Evolutionary conservation across 2,329 filamentous ascomycete genomes (phyloP), one percentile per base, ranked within the genome.

Genomic region (Sporothrix brasiliensis): DNA sequence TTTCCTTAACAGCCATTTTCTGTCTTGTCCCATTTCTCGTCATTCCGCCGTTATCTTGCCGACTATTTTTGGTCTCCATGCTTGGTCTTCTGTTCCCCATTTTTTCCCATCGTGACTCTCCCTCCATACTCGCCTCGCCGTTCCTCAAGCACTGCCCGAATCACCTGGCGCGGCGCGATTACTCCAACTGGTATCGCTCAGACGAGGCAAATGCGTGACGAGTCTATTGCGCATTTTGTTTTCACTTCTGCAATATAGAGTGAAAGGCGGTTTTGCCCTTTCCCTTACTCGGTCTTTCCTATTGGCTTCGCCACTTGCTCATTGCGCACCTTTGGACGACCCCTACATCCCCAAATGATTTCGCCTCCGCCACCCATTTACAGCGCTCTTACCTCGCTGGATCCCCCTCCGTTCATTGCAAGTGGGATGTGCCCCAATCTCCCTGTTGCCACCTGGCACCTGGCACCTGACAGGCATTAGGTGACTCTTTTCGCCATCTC

Each of bases 401-500:
- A 9, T 47, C 41, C 6, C 30, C 14, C 52, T 58, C 65, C 66
- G 39, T 39, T 68, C 50, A 27, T 39, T 30, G 47, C 49, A 39
- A 19, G 16, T 41, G 44, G 21, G n/a, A 21, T 21, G 13, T 19
- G 27, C 50, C 19, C 39, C 54, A 53, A 44, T 7, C 47, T 47
- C 13, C 14, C 69, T 27, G 65, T 70, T 70, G 68, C 71, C 68
- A 70, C 70, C 68, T 72, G 70, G 24, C 67, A 68, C 52, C 19
- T 61, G 52, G 60, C 50, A 53, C 63, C 50, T 30, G 27, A 27
- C 50, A 56, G 54, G 16, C 67, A 56, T 13, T n/a, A 30, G 60
- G 39, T 60, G 52, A 41, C 67, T 66, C 67, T 58, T 63, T 53
- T 53, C 63, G 27, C 50, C 61, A 27, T 53, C 49, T 41, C 13